A percentile compares a stretch with the other conserved stretches of the same genome.
Conservation (phyloP, 2,329 filamentous ascomycete species). For the Waltergamsia citrina region DNA sequence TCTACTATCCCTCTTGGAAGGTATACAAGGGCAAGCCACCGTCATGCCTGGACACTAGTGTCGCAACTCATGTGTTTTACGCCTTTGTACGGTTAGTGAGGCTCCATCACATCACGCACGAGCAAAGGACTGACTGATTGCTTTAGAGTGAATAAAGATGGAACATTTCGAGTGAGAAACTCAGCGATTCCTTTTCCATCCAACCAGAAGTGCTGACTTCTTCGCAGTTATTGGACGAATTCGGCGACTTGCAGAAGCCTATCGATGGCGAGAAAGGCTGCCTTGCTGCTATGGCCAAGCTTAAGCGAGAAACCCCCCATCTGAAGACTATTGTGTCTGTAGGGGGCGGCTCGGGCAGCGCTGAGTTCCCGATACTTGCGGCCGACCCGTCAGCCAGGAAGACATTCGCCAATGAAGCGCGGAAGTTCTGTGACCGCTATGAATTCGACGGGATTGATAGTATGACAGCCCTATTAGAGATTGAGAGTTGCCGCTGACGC, state of each 20-base stretch:
- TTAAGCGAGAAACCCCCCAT: conserved; percentile 46
- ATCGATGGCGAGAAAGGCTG: conserved; percentile 52
- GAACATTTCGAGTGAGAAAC: conserved; percentile 27
- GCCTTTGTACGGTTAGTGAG: conserved; percentile 43
- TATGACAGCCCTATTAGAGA: conserved; percentile 17
- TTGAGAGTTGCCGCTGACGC: neutral
- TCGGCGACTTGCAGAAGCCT: conserved; percentile 50
- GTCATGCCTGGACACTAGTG: conserved; percentile 42
- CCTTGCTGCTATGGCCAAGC: conserved; percentile 45
- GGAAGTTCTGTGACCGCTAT: conserved; percentile 44
- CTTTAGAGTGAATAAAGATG: conserved; percentile 21
- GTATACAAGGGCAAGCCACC: conserved; percentile 53
- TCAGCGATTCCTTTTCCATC: neutral
- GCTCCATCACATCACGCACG: neutral
- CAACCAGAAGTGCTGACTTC: conserved; percentile 2
- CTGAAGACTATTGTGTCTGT: conserved; percentile 54
- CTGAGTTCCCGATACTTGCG: conserved; percentile 50
- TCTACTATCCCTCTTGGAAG: conserved; percentile 59
- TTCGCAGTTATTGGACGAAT: conserved; percentile 43
- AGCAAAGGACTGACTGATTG: conserved; percentile 6
- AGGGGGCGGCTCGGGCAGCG: conserved; percentile 54
- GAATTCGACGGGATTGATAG: conserved; percentile 56
- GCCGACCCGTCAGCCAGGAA: conserved; percentile 33
- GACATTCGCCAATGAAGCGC: conserved; percentile 44
- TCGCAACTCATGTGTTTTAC: conserved; percentile 56